Evolutionary conservation across 2,329 filamentous ascomycete species (phyloP).

Genomic region (Exophiala sp.): DNA sequence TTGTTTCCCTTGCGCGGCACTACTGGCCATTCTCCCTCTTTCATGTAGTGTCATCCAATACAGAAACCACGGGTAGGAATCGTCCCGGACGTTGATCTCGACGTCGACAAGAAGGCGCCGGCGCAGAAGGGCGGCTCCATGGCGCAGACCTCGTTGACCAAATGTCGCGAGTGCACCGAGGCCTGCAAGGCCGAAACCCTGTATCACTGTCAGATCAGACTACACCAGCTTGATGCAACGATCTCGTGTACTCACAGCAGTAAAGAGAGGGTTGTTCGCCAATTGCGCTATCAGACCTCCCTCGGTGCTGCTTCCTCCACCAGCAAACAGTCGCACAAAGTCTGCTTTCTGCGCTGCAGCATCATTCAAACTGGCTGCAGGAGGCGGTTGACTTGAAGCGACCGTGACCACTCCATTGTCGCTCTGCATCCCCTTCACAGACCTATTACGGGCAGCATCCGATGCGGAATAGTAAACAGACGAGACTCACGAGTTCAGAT

Average conservation of each 20-base stretch:
- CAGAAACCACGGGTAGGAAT: conserved; percentile 89
- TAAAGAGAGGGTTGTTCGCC: conserved; percentile 49
- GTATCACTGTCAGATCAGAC: conserved; percentile 8
- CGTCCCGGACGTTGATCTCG: conserved; percentile 91
- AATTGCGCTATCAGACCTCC: conserved; percentile 44
- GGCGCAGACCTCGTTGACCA: conserved; percentile 71
- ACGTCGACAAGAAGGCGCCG: conserved; percentile 88
- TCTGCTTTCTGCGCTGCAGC: conserved; percentile 18
- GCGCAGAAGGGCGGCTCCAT: conserved; percentile 69
- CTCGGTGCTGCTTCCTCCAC: conserved; percentile 31
- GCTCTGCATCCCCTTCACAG: conserved; percentile 20
- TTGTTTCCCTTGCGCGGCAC: conserved; percentile 36
- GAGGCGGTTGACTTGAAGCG: conserved; percentile 9
- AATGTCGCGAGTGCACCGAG: conserved; percentile 79
- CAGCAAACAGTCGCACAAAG: conserved; percentile 21
- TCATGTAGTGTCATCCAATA: conserved; percentile 90
- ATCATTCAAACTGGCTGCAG: conserved; percentile 9
- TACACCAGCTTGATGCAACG: background rate
- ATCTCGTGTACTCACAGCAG: conserved; percentile 38
- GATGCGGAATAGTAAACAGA: background rate
- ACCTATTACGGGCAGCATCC: background rate
- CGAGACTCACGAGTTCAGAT: background rate
- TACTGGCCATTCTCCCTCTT: conserved; percentile 52
- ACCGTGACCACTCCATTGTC: conserved; percentile 21
- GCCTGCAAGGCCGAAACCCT: conserved; percentile 85